Base-by-base conservation (phyloP, 768 basidiomycete species). In the Baorangia bicolor region DNA sequence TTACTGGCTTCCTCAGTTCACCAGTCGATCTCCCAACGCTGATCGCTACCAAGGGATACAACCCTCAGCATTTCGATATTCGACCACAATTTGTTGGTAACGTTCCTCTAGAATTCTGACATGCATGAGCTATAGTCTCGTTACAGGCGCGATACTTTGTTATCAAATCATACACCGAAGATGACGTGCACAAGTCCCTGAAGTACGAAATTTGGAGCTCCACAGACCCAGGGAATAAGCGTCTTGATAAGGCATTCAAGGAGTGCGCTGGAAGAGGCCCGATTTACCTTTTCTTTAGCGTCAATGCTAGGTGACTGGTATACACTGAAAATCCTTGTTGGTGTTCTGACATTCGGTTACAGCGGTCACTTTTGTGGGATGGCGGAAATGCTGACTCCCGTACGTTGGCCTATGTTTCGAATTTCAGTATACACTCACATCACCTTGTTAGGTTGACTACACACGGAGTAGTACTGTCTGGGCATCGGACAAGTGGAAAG, bases 401-500 rank as follows among this genome's bases (percentile, higher is more conserved):
- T 93, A 66, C 57, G 85, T 70, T 38, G 16, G 9, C 13, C 23
- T 55, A 35, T 5, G 6, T 31, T 23, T 43, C 28, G 13, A 43
- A 38, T 43, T 14, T 28, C n/a, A 20, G 30, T 31, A 16, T 4
- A 25, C 18, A 25, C 41, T 55, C 48, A 61, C 56, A 9, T 35
- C 42, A 31, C 33, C 52, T 40, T 49, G 16, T 38, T 54, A 87
- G 81, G 90, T 98, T 35, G 96, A 98, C 70, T 95, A 98, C 71
- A 89, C 90, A 6, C 83, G 89, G 55, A 94, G 92, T 69, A 94
- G 92, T 58, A 98, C 90, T 1, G 97, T 99, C 20, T 99, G 97
- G 97, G 95, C 95, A 1, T 95, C 95, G 33, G 95, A 98, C 74
- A 99, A 99, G 71, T 99, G 97, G 97, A 98, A 99, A 73, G 97